These are phyloP conservation scores for Beauveria caledonica DNA, from an alignment of 2,329 filamentous ascomycete species.

Conservation along the genomic window DNA sequence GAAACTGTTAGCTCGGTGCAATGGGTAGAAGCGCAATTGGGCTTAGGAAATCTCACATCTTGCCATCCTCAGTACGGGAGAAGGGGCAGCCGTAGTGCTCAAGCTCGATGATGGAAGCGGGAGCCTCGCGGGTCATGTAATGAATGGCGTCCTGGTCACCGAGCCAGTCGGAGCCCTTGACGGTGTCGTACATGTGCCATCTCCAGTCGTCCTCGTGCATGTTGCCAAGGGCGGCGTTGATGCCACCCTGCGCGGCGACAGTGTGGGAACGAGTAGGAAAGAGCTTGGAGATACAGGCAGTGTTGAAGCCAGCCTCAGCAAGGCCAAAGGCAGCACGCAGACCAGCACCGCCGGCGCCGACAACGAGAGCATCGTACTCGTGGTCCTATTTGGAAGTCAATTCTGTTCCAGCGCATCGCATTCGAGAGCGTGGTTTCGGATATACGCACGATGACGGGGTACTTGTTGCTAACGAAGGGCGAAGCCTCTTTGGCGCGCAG, in stretches of 20 bases:
- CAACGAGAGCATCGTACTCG: conserved; percentile 96
- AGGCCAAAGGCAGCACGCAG: conserved; percentile 78
- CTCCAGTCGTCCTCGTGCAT: conserved; percentile 99
- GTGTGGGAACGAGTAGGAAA: conserved; percentile 83
- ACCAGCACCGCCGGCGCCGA: conserved; percentile 74
- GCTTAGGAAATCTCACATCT: conserved; percentile 54
- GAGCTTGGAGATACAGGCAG: conserved; percentile 78
- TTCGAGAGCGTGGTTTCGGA: neutral
- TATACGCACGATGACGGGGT: conserved; percentile 77
- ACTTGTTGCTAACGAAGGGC: conserved; percentile 78
- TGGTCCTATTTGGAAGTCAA: conserved; percentile 58
- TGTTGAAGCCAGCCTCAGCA: conserved; percentile 83
- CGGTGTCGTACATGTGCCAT: conserved; percentile 99
- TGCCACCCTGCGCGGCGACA: conserved; percentile 73
- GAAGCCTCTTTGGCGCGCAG: conserved; percentile 91
- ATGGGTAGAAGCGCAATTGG: neutral
- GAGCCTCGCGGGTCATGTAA: conserved; percentile 96
- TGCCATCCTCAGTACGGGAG: conserved; percentile 90
- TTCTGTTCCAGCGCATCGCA: neutral
- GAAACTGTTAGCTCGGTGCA: conserved; percentile 10
- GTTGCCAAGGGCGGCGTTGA: conserved; percentile 84
- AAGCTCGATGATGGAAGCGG: conserved; percentile 83
- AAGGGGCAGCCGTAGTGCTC: conserved; percentile 98
- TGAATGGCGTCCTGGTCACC: conserved; percentile 97
- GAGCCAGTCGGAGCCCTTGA: conserved; percentile 96